Conservation (phyloP, 768 basidiomycete genomes). For the Suillus alpinus region DNA sequence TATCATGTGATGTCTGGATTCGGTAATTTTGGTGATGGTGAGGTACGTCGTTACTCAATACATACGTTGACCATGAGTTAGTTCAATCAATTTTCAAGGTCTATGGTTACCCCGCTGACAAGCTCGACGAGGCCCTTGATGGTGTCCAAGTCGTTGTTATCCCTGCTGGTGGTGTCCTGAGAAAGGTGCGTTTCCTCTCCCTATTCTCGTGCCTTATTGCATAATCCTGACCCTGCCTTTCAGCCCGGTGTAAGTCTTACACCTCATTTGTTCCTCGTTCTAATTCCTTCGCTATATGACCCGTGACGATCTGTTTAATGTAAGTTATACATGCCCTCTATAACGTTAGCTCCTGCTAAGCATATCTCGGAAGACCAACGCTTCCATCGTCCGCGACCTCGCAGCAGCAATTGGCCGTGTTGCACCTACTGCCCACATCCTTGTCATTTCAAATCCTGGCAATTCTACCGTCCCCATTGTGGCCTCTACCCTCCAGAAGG, state of each 20-base stretch:
- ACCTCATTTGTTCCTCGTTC: conserved; percentile 11
- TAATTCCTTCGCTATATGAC: conserved; percentile 69
- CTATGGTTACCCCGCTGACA: conserved; percentile 75
- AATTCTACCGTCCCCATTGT: conserved; percentile 98
- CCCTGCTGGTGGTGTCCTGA: conserved; percentile 97
- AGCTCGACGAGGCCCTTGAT: conserved; percentile 86
- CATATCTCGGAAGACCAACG: conserved; percentile 69
- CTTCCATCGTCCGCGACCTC: conserved; percentile 95
- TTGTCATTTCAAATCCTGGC: conserved; percentile 99
- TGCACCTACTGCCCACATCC: conserved; percentile 86
- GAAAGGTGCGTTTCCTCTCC: conserved; percentile 64
- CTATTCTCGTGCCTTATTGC: background rate
- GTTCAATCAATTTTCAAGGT: conserved; percentile 44
- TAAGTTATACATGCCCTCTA: conserved; percentile 34
- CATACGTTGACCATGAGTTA: conserved; percentile 3
- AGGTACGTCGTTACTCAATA: conserved; percentile 45
- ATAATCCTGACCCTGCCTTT: conserved; percentile 27
- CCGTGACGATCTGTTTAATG: conserved; percentile 95
- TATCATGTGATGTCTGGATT: too few relatives aligned
- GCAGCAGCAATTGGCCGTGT: conserved; percentile 84
- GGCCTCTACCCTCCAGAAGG: conserved; percentile 85
- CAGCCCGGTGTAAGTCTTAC: conserved; percentile 76
- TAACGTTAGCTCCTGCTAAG: background rate
- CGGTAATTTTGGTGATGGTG: too few relatives aligned
- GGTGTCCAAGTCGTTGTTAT: conserved; percentile 93